Conservation (phyloP, 1,284 basidiomycete genomes). For the Heterobasidion parviporum region DNA sequence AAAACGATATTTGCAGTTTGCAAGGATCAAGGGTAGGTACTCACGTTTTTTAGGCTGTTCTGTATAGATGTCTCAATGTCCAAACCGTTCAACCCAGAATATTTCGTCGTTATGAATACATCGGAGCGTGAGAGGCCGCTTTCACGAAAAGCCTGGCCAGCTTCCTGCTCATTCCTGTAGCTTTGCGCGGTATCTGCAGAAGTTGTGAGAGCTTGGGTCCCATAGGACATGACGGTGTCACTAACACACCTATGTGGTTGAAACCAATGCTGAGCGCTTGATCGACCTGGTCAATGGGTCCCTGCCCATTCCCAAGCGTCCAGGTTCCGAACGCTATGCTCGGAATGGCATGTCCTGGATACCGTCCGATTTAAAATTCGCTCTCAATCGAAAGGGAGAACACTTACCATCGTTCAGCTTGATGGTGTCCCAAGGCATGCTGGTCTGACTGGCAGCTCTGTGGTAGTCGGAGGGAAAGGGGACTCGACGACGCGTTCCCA, state of each 20-base stretch:
- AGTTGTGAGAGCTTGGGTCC: background rate
- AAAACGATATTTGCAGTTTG: background rate
- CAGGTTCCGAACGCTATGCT: slow-evolving; percentile 50
- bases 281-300: slow-evolving; percentile 28
- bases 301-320: slow-evolving; percentile 34
- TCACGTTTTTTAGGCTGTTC: slow-evolving; percentile 31
- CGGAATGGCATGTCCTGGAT: slow-evolving; percentile 36
- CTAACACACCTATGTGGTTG: slow-evolving; percentile 19
- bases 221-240: background rate
- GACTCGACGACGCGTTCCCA: too few relatives aligned
- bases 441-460: too few relatives aligned
- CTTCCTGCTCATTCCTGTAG: slow-evolving; percentile 43
- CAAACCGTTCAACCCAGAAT: slow-evolving; percentile 23
- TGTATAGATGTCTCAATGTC: slow-evolving; percentile 30
- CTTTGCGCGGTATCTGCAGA: slow-evolving; percentile 25
- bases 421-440: slow-evolving; percentile 41
- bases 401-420: slow-evolving; percentile 39
- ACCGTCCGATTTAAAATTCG: background rate
- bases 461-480: too few relatives aligned
- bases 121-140: slow-evolving; percentile 39
- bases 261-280: slow-evolving; percentile 23
- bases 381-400: background rate
- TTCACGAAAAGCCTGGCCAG: slow-evolving; percentile 42
- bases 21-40: background rate
- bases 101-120: slow-evolving; percentile 55